A percentile compares a stretch with the other conserved stretches of the same genome.
Conservation (phyloP, 2,329 filamentous ascomycete genomes). For the Cercospora berteroae region DNA sequence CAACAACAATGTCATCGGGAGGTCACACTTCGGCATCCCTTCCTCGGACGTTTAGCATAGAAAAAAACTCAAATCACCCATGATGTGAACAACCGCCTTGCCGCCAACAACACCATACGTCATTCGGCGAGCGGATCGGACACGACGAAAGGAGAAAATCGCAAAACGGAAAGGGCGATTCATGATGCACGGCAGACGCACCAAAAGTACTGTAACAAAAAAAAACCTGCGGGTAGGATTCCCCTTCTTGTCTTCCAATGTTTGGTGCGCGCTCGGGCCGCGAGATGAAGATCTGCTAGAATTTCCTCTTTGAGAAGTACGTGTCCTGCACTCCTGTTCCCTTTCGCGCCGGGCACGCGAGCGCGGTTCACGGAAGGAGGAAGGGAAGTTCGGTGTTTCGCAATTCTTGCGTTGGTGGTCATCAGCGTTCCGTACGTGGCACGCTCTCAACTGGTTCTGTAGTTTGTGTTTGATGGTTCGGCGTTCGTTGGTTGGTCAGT, state of each 20-base stretch:
- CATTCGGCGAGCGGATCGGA: not conserved
- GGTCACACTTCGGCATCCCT: not conserved
- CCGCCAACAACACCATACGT: not conserved
- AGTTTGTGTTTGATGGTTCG: not conserved
- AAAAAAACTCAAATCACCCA: not conserved
- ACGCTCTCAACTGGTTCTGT: not conserved
- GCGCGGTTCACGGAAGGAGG: not conserved
- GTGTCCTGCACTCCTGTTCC: not conserved
- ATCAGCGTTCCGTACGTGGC: not conserved
- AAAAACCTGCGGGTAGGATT: not conserved
- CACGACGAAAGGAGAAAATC: not conserved
- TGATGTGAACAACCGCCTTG: not conserved
- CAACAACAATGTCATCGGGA: not conserved
- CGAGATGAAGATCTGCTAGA: not conserved
- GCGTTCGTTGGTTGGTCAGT: not conserved
- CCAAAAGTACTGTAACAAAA: too few species aligned
- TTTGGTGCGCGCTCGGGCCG: not conserved
- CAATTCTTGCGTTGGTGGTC: not conserved
- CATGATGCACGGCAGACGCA: not conserved
- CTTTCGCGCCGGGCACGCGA: not conserved
- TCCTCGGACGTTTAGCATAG: too few species aligned
- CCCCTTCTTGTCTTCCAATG: not conserved
- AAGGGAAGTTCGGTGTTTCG: not conserved
- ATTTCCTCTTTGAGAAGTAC: not conserved
- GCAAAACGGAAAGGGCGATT: not conserved